Conservation (phyloP, 2,329 filamentous ascomycete genomes). For the Penicillium sp. region DNA sequence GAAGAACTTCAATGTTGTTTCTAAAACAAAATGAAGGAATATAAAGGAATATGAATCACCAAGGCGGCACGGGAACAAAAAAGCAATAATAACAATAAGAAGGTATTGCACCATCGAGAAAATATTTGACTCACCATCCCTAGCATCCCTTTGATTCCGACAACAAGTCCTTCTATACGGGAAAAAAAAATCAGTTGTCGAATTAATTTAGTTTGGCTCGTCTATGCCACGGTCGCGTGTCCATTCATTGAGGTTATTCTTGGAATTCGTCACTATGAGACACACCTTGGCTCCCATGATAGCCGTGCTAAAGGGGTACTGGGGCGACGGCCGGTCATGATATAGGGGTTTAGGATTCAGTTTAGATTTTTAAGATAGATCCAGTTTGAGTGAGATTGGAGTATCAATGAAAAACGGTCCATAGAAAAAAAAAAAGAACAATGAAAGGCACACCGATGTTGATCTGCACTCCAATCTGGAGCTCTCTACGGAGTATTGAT, state of each 20-base stretch:
- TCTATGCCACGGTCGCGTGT: conserved; percentile 3
- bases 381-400: no score
- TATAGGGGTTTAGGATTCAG: neutral
- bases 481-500: neutral
- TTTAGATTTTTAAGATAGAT: neutral
- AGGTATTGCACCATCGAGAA: conserved; percentile 26
- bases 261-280: conserved; percentile 1
- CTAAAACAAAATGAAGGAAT: neutral
- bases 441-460: conserved; percentile 1
- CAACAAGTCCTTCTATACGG: conserved; percentile 18
- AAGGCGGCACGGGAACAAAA: conserved; percentile 24
- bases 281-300: conserved; percentile 36
- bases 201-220: neutral
- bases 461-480: conserved; percentile 3
- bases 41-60: conserved; percentile 20
- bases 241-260: neutral
- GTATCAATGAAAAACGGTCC: neutral
- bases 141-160: conserved; percentile 21
- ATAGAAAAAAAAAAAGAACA: neutral
- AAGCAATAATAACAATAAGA: conserved; percentile 5
- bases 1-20: neutral
- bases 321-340: conserved; percentile 15
- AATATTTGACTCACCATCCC: conserved; percentile 30
- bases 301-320: conserved; percentile 31
- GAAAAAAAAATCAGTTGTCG: neutral